Evolutionary conservation across 352 stramenopile genomes (phyloP).

Genomic region (Pythium aquatile): DNA sequence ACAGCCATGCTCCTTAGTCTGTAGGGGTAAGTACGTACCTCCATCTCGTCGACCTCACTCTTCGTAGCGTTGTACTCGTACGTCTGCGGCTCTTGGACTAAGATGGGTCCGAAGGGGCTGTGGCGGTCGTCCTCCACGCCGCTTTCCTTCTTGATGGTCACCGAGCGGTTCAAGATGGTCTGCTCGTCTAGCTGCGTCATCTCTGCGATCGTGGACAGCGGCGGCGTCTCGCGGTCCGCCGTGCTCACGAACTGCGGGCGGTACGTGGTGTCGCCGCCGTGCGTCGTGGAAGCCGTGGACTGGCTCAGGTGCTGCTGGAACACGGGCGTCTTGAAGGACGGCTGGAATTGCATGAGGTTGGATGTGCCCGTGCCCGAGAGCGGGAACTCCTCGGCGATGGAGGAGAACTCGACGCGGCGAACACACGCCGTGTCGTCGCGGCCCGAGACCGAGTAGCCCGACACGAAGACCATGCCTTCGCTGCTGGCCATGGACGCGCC

Average conservation of each 20-base stretch:
- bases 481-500: conserved; percentile 7
- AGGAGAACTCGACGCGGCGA: conserved; percentile 47
- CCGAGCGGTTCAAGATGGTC: conserved; percentile 50
- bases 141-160: conserved; percentile 40
- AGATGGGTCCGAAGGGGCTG: conserved; percentile 34
- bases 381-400: conserved; percentile 56
- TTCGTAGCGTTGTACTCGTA: conserved; percentile 64
- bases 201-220: conserved; percentile 39
- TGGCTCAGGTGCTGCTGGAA: conserved; percentile 21
- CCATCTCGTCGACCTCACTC: conserved; percentile 70
- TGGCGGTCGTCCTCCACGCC: conserved; percentile 36
- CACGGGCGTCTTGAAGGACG: conserved; percentile 16
- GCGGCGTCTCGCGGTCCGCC: conserved; percentile 27
- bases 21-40: conserved; percentile 34
- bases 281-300: conserved; percentile 22
- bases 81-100: conserved; percentile 33
- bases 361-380: conserved; percentile 40
- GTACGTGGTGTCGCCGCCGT: conserved; percentile 7
- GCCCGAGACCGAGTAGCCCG: conserved; percentile 26
- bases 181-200: conserved; percentile 54
- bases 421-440: conserved; percentile 30
- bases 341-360: conserved; percentile 25
- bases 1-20: neutral
- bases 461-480: conserved; percentile 31
- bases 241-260: conserved; percentile 25